Percentiles rank a stretch among this genome's conserved stretches.
Evolutionary conservation across 306 rosid genomes (phyloP).

Genomic region (Sesbania bispinosa): DNA sequence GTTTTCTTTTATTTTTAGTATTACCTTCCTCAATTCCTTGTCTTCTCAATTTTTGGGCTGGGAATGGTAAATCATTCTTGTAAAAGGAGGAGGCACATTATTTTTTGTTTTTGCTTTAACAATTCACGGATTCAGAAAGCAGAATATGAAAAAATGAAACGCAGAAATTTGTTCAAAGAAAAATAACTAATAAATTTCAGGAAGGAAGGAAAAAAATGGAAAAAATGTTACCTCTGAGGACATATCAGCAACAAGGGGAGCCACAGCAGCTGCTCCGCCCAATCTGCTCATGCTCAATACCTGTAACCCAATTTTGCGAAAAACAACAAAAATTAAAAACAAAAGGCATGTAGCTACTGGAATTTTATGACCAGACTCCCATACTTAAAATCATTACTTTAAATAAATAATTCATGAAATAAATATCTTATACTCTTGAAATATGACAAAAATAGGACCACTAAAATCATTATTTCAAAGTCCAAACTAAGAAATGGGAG

Average conservation of each 20-base stretch:
- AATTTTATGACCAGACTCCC: background rate
- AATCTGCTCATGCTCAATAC: conserved; percentile 99
- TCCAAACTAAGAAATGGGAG: too few relatives aligned
- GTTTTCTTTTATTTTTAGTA: background rate
- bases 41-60: background rate
- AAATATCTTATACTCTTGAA: too few relatives aligned
- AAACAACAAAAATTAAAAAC: background rate
- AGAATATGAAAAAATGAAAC: background rate
- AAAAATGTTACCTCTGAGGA: conserved; percentile 65
- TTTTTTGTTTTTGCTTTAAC: background rate
- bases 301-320: conserved; percentile 29
- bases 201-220: background rate
- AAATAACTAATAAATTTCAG: too few relatives aligned
- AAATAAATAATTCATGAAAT: background rate
- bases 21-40: background rate
- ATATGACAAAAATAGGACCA: background rate
- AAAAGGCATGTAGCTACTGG: background rate
- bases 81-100: background rate
- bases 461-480: too few relatives aligned
- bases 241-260: conserved; percentile 82
- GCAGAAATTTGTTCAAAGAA: background rate
- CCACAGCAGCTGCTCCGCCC: conserved; percentile 94
- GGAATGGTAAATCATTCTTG: background rate
- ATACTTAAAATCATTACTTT: background rate
- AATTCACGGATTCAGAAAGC: background rate